These are phyloP conservation scores for Tolypocladium endophyticum DNA, from an alignment of 2,329 filamentous ascomycete species.

Conservation along the genomic window DNA sequence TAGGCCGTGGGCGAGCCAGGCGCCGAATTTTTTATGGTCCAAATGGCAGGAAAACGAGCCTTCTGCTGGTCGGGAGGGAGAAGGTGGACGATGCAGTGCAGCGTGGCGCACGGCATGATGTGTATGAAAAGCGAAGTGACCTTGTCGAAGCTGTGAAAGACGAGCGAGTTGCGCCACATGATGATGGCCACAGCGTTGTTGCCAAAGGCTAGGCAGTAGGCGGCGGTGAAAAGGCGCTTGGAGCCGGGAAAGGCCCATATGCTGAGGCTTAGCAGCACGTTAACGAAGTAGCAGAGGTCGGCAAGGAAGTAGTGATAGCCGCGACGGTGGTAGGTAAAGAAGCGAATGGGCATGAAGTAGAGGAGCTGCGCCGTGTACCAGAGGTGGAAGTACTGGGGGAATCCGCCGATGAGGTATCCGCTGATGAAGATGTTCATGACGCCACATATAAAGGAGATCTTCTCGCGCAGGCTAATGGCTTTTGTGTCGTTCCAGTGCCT, in stretches of 20 bases:
- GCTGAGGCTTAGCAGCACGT: slow-evolving; percentile 68
- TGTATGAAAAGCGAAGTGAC: slow-evolving; percentile 98
- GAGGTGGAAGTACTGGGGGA: slow-evolving; percentile 74
- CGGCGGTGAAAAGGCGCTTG: slow-evolving; percentile 82
- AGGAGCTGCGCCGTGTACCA: slow-evolving; percentile 85
- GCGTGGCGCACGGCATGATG: slow-evolving; percentile 92
- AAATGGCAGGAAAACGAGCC: slow-evolving; percentile 72
- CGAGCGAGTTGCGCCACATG: slow-evolving; percentile 98
- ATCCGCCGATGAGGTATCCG: slow-evolving; percentile 82
- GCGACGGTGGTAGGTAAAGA: slow-evolving; percentile 79
- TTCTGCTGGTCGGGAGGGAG: slow-evolving; percentile 54
- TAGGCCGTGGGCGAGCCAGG: slow-evolving; percentile 73
- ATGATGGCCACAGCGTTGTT: slow-evolving; percentile 97
- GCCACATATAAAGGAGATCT: slow-evolving; percentile 90
- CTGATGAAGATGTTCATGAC: slow-evolving; percentile 97
- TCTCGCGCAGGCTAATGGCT: slow-evolving; percentile 80
- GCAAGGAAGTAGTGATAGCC: slow-evolving; percentile 97
- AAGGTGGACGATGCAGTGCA: slow-evolving; percentile 88
- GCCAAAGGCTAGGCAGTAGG: slow-evolving; percentile 85
- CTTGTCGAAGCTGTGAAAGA: slow-evolving; percentile 98
- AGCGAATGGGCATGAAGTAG: slow-evolving; percentile 96
- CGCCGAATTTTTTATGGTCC: slow-evolving; percentile 60
- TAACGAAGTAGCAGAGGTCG: slow-evolving; percentile 97
- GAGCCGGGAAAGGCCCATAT: slow-evolving; percentile 88
- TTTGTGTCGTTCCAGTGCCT: slow-evolving; percentile 83